A percentile compares a stretch with the other conserved stretches of the same genome.
Conservation (phyloP, 2,329 filamentous ascomycete species). For the Aspergillus japonicus region DNA sequence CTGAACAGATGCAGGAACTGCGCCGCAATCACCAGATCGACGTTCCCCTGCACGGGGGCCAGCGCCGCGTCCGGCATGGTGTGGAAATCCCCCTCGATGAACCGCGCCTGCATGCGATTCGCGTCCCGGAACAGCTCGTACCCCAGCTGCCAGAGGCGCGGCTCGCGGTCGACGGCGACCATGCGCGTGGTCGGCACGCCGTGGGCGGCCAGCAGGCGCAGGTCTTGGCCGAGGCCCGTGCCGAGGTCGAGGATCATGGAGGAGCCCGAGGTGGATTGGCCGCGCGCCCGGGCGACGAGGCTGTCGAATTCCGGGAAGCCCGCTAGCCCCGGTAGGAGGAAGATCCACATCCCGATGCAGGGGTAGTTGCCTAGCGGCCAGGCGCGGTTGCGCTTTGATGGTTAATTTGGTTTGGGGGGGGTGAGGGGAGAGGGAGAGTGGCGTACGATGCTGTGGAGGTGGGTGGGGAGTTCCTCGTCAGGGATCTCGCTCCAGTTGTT, state of each 20-base stretch:
- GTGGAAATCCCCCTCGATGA: slow-evolving; percentile 2
- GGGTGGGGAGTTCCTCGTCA: not conserved
- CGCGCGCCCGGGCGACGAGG: not conserved
- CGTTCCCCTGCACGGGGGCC: not conserved
- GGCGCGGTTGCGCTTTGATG: slow-evolving; percentile 1
- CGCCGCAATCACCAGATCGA: slow-evolving; percentile 6
- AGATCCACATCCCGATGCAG: slow-evolving; percentile 8
- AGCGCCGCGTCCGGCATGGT: not conserved
- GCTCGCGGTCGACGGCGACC: slow-evolving; percentile 1
- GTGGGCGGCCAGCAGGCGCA: slow-evolving; percentile 1
- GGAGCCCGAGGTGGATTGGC: too few species aligned
- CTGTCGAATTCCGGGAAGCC: not conserved
- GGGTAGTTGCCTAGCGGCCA: slow-evolving; percentile 6
- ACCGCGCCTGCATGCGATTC: slow-evolving; percentile 1
- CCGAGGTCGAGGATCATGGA: slow-evolving; percentile 1
- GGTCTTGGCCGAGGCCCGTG: not conserved
- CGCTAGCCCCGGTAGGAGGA: not conserved
- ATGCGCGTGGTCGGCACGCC: not conserved
- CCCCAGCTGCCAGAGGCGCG: slow-evolving; percentile 1
- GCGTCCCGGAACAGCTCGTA: slow-evolving; percentile 1
- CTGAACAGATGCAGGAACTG: slow-evolving; percentile 12
- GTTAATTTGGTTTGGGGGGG: not conserved
- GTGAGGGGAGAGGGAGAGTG: too few species aligned
- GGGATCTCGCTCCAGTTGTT: slow-evolving; percentile 1
- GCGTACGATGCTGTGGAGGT: slow-evolving; percentile 3